Conservation (phyloP, 306 rosid species). For the Trifolium subterraneum region DNA sequence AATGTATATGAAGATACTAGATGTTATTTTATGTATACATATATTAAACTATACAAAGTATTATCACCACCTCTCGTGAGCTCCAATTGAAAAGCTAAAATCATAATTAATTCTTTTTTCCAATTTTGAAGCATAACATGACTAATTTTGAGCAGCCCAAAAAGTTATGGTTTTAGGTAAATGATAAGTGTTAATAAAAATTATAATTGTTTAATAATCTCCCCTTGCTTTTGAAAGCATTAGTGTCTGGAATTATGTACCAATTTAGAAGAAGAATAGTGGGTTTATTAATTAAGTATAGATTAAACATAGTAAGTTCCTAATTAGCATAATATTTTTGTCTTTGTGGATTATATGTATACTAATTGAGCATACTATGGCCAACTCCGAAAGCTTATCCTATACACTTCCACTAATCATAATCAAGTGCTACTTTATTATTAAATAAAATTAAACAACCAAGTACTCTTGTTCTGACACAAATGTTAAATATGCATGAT, state of each 20-base stretch:
- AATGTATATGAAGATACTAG: constrained; percentile 37
- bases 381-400: constrained; percentile 7
- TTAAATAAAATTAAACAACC: constrained; percentile 7
- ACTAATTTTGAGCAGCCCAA: constrained; percentile 42
- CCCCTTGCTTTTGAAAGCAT: constrained; percentile 8
- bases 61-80: constrained; percentile 2
- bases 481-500: constrained; percentile 39
- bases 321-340: constrained; percentile 1
- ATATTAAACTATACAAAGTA: constrained; percentile 33
- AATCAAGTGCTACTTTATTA: constrained; percentile 6
- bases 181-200: constrained; percentile 30
- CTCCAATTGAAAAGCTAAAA: constrained; percentile 33
- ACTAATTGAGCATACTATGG: constrained; percentile 20
- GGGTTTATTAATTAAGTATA: constrained; percentile 39
- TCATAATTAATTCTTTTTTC: constrained; percentile 15
- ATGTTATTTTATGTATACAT: neutral
- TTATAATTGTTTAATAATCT: constrained; percentile 6
- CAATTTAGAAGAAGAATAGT: constrained; percentile 39
- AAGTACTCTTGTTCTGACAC: constrained; percentile 16
- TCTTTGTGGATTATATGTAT: neutral
- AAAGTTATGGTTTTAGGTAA: constrained; percentile 34
- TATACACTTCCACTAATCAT: constrained; percentile 14
- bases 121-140: constrained; percentile 37
- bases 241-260: constrained; percentile 22
- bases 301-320: constrained; percentile 21